Conservation (phyloP, 2,329 filamentous ascomycete genomes). For the Colletotrichum zoysiae region DNA sequence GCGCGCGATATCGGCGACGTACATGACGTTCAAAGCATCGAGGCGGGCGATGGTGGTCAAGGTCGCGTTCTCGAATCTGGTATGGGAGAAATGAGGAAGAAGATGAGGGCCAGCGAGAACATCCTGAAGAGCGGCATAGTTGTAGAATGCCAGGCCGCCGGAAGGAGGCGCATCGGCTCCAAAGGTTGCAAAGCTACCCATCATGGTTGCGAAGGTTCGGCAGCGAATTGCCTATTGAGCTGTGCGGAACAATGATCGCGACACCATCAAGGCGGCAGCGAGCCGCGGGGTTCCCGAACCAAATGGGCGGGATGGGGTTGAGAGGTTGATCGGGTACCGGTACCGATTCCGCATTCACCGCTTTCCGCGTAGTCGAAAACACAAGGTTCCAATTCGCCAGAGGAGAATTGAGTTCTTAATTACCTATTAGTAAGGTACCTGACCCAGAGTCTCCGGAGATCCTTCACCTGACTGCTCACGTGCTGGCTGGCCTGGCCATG, state of each 20-base stretch:
- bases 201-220: conserved; percentile 23
- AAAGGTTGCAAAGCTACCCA: conserved; percentile 27
- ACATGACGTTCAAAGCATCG: conserved; percentile 16
- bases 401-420: neutral
- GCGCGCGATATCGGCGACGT: conserved; percentile 45
- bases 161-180: neutral
- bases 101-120: conserved; percentile 23
- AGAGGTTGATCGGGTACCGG: conserved; percentile 1
- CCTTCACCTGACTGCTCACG: conserved; percentile 39
- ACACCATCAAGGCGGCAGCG: conserved; percentile 12
- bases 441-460: neutral
- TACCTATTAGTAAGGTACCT: conserved; percentile 11
- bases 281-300: conserved; percentile 21
- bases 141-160: conserved; percentile 13
- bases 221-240: conserved; percentile 15
- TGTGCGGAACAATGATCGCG: conserved; percentile 25
- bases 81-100: conserved; percentile 10
- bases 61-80: neutral
- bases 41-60: neutral
- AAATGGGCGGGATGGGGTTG: neutral
- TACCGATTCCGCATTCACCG: conserved; percentile 33
- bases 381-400: conserved; percentile 16
- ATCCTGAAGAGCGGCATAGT: conserved; percentile 33
- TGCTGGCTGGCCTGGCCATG: conserved; percentile 1
- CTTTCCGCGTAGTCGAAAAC: conserved; percentile 6